Evolutionary conservation across 345 rosid genomes (phyloP).

Genomic region (Arabis hirsuta): DNA sequence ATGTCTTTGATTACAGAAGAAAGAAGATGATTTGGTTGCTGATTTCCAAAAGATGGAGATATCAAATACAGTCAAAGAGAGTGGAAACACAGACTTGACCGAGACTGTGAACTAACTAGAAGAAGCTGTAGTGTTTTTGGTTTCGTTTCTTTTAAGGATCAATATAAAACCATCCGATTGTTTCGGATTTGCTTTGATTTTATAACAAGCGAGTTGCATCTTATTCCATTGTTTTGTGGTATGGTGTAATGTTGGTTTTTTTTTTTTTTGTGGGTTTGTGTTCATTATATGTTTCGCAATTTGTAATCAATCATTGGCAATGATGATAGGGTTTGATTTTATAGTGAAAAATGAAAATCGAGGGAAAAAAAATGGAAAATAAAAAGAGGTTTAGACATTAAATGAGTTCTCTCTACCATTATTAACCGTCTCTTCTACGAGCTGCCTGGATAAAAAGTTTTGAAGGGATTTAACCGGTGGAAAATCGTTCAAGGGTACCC

Average conservation of each 20-base stretch:
- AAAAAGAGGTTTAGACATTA: background rate
- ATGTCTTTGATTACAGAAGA: constrained; percentile 33
- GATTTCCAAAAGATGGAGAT: constrained; percentile 37
- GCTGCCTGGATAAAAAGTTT: constrained; percentile 7
- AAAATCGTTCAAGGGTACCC: background rate
- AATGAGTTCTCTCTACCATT: constrained; percentile 12
- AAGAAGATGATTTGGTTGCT: constrained; percentile 43
- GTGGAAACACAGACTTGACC: constrained; percentile 13
- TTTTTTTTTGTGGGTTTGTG: constrained; percentile 15
- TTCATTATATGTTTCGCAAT: constrained; percentile 26
- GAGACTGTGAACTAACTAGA: constrained; percentile 29
- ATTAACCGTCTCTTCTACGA: constrained; percentile 19
- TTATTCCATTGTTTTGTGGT: constrained; percentile 18
- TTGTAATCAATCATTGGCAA: constrained; percentile 40
- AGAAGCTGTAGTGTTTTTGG: constrained; percentile 27
- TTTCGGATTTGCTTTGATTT: constrained; percentile 41
- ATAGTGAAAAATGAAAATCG: constrained; percentile 9
- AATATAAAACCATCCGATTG: constrained; percentile 30
- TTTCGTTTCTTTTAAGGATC: constrained; percentile 31
- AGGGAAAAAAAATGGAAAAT: background rate
- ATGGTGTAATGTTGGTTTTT: constrained; percentile 26
- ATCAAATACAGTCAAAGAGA: constrained; percentile 28
- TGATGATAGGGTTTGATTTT: constrained; percentile 34
- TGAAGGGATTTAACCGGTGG: constrained; percentile 7
- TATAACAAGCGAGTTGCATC: constrained; percentile 19